These are phyloP conservation scores for Verticillium zaregamsianum DNA, from an alignment of 2,329 filamentous ascomycete genomes.

Conservation along the genomic window DNA sequence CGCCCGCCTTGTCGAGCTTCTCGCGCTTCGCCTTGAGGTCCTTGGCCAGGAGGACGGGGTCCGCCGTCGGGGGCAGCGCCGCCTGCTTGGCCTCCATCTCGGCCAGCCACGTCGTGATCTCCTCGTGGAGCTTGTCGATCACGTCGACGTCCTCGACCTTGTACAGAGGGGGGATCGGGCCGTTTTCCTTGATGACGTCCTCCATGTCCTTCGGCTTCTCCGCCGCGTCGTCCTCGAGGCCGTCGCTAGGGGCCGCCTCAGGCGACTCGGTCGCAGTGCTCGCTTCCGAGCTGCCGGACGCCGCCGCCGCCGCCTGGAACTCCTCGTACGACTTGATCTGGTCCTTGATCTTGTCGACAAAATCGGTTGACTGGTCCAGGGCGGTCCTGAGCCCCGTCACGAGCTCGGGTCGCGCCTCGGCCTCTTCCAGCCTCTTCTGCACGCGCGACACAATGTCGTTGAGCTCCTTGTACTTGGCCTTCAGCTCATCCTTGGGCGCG, in stretches of 20 bases:
- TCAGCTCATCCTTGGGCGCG: constrained; percentile 70
- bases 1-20: constrained; percentile 66
- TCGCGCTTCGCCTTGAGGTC: constrained; percentile 67
- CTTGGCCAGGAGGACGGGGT: constrained; percentile 69
- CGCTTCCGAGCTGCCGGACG: constrained; percentile 27
- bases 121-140: constrained; percentile 58
- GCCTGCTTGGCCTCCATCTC: constrained; percentile 68
- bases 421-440: constrained; percentile 70
- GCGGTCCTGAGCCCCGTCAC: constrained; percentile 64
- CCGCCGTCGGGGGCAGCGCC: constrained; percentile 63
- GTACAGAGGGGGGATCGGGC: constrained; percentile 64
- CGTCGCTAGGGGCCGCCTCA: constrained; percentile 44
- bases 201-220: constrained; percentile 40
- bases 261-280: constrained; percentile 40
- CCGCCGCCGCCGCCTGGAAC: constrained; percentile 49
- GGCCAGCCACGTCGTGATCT: constrained; percentile 69
- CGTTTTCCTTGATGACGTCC: constrained; percentile 38
- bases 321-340: constrained; percentile 67
- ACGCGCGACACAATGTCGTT: constrained; percentile 76
- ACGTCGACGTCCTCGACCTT: constrained; percentile 65
- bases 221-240: constrained; percentile 68
- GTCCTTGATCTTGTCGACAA: constrained; percentile 65
- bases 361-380: constrained; percentile 67
- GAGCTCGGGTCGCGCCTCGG: constrained; percentile 64
- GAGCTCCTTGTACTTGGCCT: constrained; percentile 70